Evolutionary conservation across 306 rosid species (phyloP).

Genomic region (Quercus parvula): DNA sequence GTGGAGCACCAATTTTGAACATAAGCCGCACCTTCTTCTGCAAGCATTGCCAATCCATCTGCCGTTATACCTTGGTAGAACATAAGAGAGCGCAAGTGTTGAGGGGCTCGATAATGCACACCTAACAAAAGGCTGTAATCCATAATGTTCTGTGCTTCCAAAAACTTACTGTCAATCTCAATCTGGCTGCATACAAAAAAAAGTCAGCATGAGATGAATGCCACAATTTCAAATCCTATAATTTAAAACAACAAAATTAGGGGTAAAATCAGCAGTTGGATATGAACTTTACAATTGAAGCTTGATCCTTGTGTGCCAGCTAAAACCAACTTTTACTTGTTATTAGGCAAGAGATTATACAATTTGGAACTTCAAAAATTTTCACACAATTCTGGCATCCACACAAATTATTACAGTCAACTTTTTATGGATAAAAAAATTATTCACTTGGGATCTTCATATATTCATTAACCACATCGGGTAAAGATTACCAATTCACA

Average conservation of each 20-base stretch:
- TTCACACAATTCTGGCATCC: neutral
- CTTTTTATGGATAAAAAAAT: neutral
- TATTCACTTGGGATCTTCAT: neutral
- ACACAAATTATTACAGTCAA: neutral
- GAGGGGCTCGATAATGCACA: conserved; percentile 98
- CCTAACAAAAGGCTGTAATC: conserved; percentile 97
- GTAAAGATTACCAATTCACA: conserved; percentile 3
- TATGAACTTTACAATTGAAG: neutral
- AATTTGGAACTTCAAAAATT: neutral
- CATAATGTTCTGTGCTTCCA: conserved; percentile 91
- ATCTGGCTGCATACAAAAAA: conserved; percentile 60
- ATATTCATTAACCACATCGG: neutral
- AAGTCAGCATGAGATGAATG: neutral
- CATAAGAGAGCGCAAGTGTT: conserved; percentile 48
- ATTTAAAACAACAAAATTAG: neutral
- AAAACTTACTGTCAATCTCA: conserved; percentile 83
- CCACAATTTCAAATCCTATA: neutral
- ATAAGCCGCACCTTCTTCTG: conserved; percentile 77
- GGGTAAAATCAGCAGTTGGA: neutral
- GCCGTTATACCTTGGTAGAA: conserved; percentile 39
- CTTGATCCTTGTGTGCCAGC: neutral
- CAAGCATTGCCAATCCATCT: conserved; percentile 80
- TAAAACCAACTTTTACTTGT: neutral
- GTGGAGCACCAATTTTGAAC: neutral
- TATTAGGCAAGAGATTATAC: conserved; percentile 8